These are phyloP conservation scores for Mycena indigotica DNA, from an alignment of 768 basidiomycete genomes.

Conservation along the genomic window DNA sequence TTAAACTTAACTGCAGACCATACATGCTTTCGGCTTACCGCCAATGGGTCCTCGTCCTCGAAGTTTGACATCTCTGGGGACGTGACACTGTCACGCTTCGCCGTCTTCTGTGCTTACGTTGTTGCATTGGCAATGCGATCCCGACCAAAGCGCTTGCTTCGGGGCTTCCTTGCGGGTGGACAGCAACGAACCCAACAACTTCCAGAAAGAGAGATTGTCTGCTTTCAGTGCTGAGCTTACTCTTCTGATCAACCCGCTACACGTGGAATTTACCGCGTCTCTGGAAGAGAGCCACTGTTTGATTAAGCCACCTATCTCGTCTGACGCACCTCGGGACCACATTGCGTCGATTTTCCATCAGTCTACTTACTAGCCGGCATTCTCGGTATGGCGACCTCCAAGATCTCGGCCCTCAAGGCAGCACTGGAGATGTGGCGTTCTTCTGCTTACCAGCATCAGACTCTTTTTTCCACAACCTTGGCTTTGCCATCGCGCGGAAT, in stretches of 20 bases:
- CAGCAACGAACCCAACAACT: not conserved
- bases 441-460: conserved; percentile 21
- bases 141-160: too few relatives aligned
- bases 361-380: not conserved
- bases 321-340: conserved; percentile 1
- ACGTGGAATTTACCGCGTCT: not conserved
- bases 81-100: not conserved
- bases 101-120: not conserved
- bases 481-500: too few relatives aligned
- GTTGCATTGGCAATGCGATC: too few relatives aligned
- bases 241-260: not conserved
- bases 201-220: not conserved
- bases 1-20: conserved; percentile 6
- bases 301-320: not conserved
- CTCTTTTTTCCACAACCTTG: too few relatives aligned
- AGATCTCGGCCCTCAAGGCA: not conserved
- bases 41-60: conserved; percentile 34
- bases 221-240: not conserved
- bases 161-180: too few relatives aligned
- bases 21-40: conserved; percentile 25
- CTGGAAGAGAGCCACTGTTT: not conserved
- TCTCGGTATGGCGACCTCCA: not conserved
- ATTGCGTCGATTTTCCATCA: conserved; percentile 5
- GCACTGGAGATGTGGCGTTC: conserved; percentile 23
- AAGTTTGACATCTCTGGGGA: conserved; percentile 11